Evolutionary conservation across 805 yeast genomes (phyloP), one percentile per base, ranked within the genome.

Genomic region (Wickerhamomyces subpelliculosus): DNA sequence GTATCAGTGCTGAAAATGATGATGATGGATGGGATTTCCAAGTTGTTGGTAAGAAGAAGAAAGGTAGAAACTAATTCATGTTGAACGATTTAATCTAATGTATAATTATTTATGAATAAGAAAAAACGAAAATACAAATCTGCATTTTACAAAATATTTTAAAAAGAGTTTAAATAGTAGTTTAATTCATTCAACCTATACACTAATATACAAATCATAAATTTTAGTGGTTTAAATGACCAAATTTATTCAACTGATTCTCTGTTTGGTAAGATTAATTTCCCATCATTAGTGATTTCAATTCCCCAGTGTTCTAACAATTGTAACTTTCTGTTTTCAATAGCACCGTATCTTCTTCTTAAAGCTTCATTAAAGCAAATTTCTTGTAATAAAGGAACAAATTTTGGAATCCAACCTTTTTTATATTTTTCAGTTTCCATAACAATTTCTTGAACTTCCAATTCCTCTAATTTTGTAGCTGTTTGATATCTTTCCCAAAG

Each of bases 311-410:
- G 51, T 6, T 52, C 52, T 36, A 58, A 41, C 18, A 64, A 41
- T 6, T 49, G 46, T 12, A 54, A 47, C 40, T 62, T 68, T 49
- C 77, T 66, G 26, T 59, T 61, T 5, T 58, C 58, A 23, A 65
- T 61, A 4, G 70, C 60, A 8, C 49, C 45, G 37, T 63, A 64
- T 54, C 97, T 80, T 67, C 93, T 78, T 61, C 90, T 75, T 37
- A 90, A 67, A 1, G 96, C 96, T 62, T 84, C 90, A 57, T 90
- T 93, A 61, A 88, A 84, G 45, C 95, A 86, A 36, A 90, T 81
- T 57, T 93, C 97, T 57, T 84, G 90, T 32, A 89, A 81, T 12
- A 80, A 73, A 9, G 84, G 84, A 53, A 87, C 82, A 52, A 87
- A 75, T 32, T 72, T 63, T 46, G 75, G 82, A 8, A 81, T 77